phyloP scores from a whole-genome alignment of 1,139 yeast species.

The Lodderomyces oxycetoniae region DNA sequence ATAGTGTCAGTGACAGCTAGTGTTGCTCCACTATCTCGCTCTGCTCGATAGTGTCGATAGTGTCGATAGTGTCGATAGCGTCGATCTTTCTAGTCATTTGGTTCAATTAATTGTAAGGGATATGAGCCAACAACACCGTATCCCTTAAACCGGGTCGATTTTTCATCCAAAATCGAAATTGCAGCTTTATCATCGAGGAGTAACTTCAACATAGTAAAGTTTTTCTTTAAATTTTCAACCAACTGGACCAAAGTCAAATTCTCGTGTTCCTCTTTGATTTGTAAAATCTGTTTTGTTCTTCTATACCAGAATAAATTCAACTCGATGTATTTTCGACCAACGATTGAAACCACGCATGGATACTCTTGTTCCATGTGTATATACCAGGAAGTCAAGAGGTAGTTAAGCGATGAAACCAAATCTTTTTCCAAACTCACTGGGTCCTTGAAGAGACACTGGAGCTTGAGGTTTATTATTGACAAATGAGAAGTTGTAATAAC shows the following conservation, averaged over 20 bases:
- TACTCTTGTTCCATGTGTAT: constrained; percentile 26
- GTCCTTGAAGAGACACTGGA: constrained; percentile 8
- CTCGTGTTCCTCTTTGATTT: not conserved
- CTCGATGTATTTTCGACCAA: constrained; percentile 27
- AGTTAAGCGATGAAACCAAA: constrained; percentile 21
- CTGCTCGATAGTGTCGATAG: too few relatives aligned
- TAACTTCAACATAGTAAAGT: constrained; percentile 4
- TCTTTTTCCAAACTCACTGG: constrained; percentile 9
- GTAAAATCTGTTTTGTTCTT: constrained; percentile 5
- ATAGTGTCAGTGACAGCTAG: too few relatives aligned
- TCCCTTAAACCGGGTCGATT: not conserved
- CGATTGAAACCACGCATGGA: constrained; percentile 37
- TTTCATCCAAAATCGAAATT: constrained; percentile 1
- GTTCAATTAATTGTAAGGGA: constrained; percentile 1
- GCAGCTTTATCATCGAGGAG: not conserved
- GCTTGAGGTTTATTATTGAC: not conserved
- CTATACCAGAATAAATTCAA: constrained; percentile 19
- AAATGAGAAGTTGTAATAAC: not conserved
- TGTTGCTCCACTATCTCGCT: too few relatives aligned
- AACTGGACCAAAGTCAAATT: not conserved
- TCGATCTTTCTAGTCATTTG: too few relatives aligned
- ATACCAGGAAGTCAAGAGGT: constrained; percentile 26
- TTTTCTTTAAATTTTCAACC: not conserved
- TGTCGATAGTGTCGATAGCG: too few relatives aligned
- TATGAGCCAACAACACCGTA: constrained; percentile 4